These are phyloP conservation scores for Aspergillus terreus DNA, from an alignment of 2,329 filamentous ascomycete species.

Conservation along the genomic window DNA sequence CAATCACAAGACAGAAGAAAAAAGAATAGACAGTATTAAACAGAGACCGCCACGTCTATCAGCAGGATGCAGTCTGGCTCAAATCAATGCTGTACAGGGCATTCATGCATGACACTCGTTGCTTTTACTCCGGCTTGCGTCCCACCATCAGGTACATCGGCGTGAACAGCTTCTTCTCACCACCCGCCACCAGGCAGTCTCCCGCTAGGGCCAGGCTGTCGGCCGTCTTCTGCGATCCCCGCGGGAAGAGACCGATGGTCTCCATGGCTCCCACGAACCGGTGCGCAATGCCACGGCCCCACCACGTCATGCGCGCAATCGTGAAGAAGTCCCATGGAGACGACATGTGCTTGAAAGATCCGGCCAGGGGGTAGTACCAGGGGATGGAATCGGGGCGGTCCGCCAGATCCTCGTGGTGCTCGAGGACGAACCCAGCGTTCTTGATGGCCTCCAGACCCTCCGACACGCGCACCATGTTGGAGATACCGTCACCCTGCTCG, in stretches of 20 bases:
- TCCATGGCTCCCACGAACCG: constrained; percentile 74
- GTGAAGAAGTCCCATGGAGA: constrained; percentile 76
- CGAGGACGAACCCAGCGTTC: constrained; percentile 78
- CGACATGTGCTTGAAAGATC: constrained; percentile 78
- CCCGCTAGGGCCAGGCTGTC: constrained; percentile 78
- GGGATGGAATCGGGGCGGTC: constrained; percentile 69
- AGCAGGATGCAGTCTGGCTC: constrained; percentile 8
- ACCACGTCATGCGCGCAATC: constrained; percentile 82
- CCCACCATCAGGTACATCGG: constrained; percentile 98
- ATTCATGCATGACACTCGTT: constrained; percentile 6
- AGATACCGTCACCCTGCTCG: constrained; percentile 93
- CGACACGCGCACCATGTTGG: constrained; percentile 88
- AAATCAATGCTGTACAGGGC: constrained; percentile 5
- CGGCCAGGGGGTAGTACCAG: constrained; percentile 92
- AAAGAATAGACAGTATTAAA: constrained; percentile 15
- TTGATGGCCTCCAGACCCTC: constrained; percentile 81
- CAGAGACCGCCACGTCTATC: constrained; percentile 18
- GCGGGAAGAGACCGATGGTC: constrained; percentile 68
- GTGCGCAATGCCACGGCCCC: constrained; percentile 72
- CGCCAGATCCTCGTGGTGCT: constrained; percentile 83
- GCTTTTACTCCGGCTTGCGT: constrained; percentile 64
- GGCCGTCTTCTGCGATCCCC: constrained; percentile 90
- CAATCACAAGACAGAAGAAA: constrained; percentile 4
- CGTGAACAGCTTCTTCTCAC: constrained; percentile 86
- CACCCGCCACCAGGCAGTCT: constrained; percentile 83